Evolutionary conservation across 1,284 basidiomycete species (phyloP).

Genomic region (Papiliotrema flavescens): DNA sequence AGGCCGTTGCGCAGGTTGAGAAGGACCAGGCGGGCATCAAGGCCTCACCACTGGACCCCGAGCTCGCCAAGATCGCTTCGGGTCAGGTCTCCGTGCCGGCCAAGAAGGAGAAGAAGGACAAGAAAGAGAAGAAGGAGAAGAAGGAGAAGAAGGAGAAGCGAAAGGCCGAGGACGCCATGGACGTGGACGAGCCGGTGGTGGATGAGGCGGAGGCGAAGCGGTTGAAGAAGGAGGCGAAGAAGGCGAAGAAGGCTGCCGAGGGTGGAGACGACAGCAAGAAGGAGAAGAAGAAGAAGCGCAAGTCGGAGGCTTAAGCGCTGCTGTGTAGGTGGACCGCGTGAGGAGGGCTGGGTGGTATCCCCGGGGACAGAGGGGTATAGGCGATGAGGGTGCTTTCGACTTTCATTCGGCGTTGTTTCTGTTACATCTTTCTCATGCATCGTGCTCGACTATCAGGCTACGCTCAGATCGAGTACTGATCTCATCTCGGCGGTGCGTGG

Average conservation of each 20-base stretch:
- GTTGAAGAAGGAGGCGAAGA: slow-evolving; percentile 29
- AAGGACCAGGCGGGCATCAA: slow-evolving; percentile 51
- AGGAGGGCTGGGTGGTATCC: neutral
- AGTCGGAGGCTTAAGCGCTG: slow-evolving; percentile 19
- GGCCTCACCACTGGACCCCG: slow-evolving; percentile 34
- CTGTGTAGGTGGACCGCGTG: neutral
- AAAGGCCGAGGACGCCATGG: slow-evolving; percentile 14
- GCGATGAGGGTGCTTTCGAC: neutral
- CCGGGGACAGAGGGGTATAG: neutral
- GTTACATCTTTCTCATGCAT: neutral
- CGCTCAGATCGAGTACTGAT: too few relatives aligned
- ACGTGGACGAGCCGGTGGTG: slow-evolving; percentile 9
- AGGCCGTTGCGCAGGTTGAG: slow-evolving; percentile 51
- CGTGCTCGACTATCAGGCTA: neutral
- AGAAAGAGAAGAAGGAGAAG: slow-evolving; percentile 45
- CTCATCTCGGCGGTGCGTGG: too few relatives aligned
- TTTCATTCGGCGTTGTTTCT: neutral
- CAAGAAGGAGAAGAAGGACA: slow-evolving; percentile 31
- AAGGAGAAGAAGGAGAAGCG: slow-evolving; percentile 49
- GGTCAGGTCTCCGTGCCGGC: slow-evolving; percentile 15
- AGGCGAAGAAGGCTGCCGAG: slow-evolving; percentile 3
- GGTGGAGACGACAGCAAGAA: slow-evolving; percentile 19
- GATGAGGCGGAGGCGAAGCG: slow-evolving; percentile 14
- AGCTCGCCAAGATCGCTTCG: slow-evolving; percentile 40
- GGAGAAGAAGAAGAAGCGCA: slow-evolving; percentile 38